phyloP scores from a whole-genome alignment of 192 early-diverging fungal species.

The Blastocladiella britannica region DNA sequence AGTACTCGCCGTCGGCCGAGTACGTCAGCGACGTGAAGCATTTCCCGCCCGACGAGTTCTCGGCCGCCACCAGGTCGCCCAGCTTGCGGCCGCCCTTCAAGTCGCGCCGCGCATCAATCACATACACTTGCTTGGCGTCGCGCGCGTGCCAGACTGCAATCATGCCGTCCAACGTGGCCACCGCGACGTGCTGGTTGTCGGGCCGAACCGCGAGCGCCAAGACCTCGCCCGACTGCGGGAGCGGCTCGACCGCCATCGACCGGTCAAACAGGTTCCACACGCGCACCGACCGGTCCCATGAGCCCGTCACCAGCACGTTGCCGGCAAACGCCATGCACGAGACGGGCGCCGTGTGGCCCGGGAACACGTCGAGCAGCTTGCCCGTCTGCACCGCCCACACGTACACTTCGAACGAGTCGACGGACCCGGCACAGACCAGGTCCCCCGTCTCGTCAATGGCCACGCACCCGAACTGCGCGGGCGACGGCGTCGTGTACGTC shows the following conservation, averaged over 20 bases:
- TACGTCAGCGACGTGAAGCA: constrained; percentile 84
- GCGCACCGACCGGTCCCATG: constrained; percentile 80
- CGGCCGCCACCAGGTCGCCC: constrained; percentile 56
- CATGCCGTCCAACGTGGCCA: constrained; percentile 76
- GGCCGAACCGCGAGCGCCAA: constrained; percentile 71
- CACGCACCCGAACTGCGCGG: constrained; percentile 80
- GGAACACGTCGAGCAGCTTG: constrained; percentile 81
- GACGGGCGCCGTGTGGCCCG: constrained; percentile 84
- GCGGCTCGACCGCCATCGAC: constrained; percentile 48
- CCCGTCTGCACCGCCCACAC: constrained; percentile 98
- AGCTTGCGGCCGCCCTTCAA: constrained; percentile 68
- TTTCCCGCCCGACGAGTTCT: constrained; percentile 64
- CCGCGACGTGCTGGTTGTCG: constrained; percentile 71
- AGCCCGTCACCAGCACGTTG: constrained; percentile 55
- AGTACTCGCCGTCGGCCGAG: constrained; percentile 74
- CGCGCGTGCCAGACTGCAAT: constrained; percentile 83
- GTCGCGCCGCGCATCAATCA: constrained; percentile 83
- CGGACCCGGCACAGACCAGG: constrained; percentile 80
- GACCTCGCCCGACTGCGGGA: constrained; percentile 64
- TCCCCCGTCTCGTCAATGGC: constrained; percentile 94
- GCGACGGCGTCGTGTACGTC: constrained; percentile 85
- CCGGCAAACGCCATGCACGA: constrained; percentile 64
- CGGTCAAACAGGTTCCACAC: constrained; percentile 90
- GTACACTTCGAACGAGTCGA: constrained; percentile 90
- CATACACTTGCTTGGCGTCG: constrained; percentile 41